Conservation (phyloP, 1,139 yeast genomes). For the Yamadazyma sp. region DNA sequence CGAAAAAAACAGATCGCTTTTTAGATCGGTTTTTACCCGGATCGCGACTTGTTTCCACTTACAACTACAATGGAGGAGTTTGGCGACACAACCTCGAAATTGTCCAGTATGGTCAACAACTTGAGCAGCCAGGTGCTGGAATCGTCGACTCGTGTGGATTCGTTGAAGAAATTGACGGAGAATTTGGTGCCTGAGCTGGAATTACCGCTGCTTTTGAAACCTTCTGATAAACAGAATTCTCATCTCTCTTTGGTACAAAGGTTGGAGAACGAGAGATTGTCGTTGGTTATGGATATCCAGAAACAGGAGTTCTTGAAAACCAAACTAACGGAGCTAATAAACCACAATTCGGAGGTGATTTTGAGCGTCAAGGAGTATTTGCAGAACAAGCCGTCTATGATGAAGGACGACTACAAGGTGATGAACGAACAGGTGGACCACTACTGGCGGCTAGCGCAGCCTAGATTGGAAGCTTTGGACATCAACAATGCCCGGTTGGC, state of each 20-base stretch:
- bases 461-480: constrained; percentile 17
- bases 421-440: constrained; percentile 14
- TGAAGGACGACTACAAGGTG: constrained; percentile 14
- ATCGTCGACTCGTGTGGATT: constrained; percentile 9
- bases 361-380: constrained; percentile 41
- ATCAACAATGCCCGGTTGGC: constrained; percentile 16
- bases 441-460: constrained; percentile 16
- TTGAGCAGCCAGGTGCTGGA: constrained; percentile 9
- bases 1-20: neutral
- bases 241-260: constrained; percentile 9
- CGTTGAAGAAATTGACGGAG: constrained; percentile 22
- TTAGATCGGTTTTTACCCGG: constrained; percentile 4
- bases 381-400: constrained; percentile 17
- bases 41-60: neutral
- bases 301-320: constrained; percentile 38
- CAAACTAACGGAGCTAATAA: constrained; percentile 34
- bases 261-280: constrained; percentile 37
- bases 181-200: constrained; percentile 22
- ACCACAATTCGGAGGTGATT: constrained; percentile 41
- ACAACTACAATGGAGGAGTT: constrained; percentile 13
- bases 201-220: constrained; percentile 11
- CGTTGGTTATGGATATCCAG: constrained; percentile 43
- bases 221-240: neutral
- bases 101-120: constrained; percentile 8
- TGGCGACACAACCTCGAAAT: constrained; percentile 12